Percentiles rank a stretch among this genome's conserved stretches.
phyloP scores from a whole-genome alignment of 176 grass and related monocot genomes.

The Oryza brachyantha region DNA sequence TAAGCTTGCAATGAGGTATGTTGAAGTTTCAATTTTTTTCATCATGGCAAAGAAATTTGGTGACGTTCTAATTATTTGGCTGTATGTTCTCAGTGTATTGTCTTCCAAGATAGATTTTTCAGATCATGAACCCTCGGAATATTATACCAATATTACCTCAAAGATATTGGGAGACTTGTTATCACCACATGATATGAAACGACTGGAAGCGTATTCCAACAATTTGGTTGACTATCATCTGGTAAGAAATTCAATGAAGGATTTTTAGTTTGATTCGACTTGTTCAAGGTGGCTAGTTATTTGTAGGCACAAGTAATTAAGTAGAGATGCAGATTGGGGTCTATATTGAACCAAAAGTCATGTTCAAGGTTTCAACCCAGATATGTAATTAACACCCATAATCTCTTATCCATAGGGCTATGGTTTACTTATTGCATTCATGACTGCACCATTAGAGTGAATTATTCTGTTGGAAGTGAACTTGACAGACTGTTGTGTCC shows the following conservation, averaged over 20 bases:
- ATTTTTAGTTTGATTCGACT: neutral
- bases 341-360: no score
- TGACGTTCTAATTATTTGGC: conserved; percentile 32
- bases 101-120: conserved; percentile 79
- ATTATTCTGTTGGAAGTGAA: no score
- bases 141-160: conserved; percentile 17
- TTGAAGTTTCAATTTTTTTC: conserved; percentile 26
- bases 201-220: conserved; percentile 89
- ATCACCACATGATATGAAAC: conserved; percentile 87
- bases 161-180: conserved; percentile 55
- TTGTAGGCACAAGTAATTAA: neutral
- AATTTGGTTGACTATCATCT: conserved; percentile 92
- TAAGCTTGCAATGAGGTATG: conserved; percentile 86
- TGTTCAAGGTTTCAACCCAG: no score
- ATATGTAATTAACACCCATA: no score
- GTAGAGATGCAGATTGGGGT: neutral
- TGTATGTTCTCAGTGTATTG: conserved; percentile 59
- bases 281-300: neutral
- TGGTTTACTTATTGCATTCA: no score
- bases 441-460: no score
- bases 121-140: conserved; percentile 38
- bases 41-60: neutral
- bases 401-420: no score
- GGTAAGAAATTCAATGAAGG: conserved; percentile 51
- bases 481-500: no score